Conservation (phyloP, 306 rosid genomes). For the Casuarina equisetifolia region DNA sequence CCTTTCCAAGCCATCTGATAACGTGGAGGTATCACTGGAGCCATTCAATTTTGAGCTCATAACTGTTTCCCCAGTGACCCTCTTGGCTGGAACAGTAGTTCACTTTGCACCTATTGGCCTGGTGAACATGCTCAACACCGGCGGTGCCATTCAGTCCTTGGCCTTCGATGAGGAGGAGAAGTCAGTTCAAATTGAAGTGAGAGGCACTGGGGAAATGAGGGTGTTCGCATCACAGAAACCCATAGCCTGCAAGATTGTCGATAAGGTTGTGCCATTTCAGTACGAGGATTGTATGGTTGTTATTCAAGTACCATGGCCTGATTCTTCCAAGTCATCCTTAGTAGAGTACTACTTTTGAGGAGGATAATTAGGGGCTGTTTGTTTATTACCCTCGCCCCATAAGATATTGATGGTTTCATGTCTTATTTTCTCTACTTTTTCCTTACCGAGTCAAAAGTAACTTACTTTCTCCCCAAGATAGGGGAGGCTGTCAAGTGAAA, state of each 20-base stretch:
- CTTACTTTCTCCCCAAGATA: slow-evolving; percentile 2
- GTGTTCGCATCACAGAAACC: slow-evolving; percentile 74
- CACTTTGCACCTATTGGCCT: slow-evolving; percentile 82
- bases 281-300: slow-evolving; percentile 58
- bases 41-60: slow-evolving; percentile 92
- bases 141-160: slow-evolving; percentile 76
- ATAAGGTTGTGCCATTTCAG: slow-evolving; percentile 46
- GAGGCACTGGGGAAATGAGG: slow-evolving; percentile 77
- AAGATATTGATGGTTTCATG: not conserved
- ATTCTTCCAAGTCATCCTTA: slow-evolving; percentile 50
- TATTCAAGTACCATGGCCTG: slow-evolving; percentile 74
- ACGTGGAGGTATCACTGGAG: slow-evolving; percentile 61
- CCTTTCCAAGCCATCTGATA: slow-evolving; percentile 50
- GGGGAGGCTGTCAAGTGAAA: slow-evolving; percentile 13
- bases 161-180: slow-evolving; percentile 37
- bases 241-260: slow-evolving; percentile 51
- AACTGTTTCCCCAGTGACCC: slow-evolving; percentile 60
- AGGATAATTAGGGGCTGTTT: not conserved
- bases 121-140: slow-evolving; percentile 82
- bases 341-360: slow-evolving; percentile 57
- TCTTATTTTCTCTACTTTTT: slow-evolving; percentile 25
- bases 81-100: slow-evolving; percentile 36
- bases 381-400: not conserved
- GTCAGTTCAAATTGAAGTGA: slow-evolving; percentile 52
- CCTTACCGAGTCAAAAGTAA: slow-evolving; percentile 15